phyloP scores from a whole-genome alignment of 2,329 filamentous ascomycete species.

The Leptographium radiaticola region DNA sequence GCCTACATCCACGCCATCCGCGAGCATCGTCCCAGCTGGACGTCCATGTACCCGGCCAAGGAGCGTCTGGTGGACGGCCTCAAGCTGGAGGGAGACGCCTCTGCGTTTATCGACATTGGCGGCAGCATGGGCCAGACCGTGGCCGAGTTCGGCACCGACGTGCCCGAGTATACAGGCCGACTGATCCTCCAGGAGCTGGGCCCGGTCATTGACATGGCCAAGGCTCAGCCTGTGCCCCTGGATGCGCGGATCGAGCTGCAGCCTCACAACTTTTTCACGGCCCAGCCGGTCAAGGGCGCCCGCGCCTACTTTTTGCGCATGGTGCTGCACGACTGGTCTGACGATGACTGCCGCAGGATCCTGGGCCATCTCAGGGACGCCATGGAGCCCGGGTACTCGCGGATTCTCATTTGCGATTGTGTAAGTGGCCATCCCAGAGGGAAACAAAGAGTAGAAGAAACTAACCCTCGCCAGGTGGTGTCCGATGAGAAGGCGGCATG shows the following conservation, averaged over 20 bases:
- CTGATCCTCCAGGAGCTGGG: background rate
- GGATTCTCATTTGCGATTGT: background rate
- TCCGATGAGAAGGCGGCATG: background rate
- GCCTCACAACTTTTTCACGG: conserved; percentile 12
- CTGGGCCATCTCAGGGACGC: conserved; percentile 7
- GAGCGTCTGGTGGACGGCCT: background rate
- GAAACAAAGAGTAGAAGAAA: background rate
- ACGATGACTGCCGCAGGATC: conserved; percentile 10
- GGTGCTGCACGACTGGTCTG: conserved; percentile 14
- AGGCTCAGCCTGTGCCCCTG: background rate
- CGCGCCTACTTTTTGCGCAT: conserved; percentile 11
- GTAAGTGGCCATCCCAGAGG: no score
- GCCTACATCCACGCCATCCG: conserved; percentile 1
- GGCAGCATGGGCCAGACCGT: conserved; percentile 1
- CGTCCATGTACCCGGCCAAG: background rate
- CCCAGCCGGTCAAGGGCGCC: conserved; percentile 8
- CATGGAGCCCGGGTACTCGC: conserved; percentile 7
- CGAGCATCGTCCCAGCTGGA: background rate
- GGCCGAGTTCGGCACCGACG: background rate
- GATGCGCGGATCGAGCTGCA: background rate
- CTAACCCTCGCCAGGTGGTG: background rate
- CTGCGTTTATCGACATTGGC: background rate
- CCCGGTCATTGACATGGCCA: background rate
- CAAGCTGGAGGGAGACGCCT: background rate
- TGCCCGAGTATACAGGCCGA: background rate